Percentiles rank a stretch among this genome's conserved stretches.
phyloP scores from a whole-genome alignment of 1,284 basidiomycete species.

The Earliella scabrosa region DNA sequence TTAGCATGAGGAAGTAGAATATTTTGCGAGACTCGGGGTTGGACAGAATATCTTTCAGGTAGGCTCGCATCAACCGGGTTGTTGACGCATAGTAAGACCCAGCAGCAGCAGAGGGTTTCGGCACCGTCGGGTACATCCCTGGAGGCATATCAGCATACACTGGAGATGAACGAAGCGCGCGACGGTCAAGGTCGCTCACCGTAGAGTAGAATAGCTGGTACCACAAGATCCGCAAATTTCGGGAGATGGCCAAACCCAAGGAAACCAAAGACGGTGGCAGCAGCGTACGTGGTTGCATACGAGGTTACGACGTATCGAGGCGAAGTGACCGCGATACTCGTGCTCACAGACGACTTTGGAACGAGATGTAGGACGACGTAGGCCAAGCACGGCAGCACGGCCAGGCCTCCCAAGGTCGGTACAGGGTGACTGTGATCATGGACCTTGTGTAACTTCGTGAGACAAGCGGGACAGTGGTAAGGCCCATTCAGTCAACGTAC shows the following conservation, averaged over 20 bases:
- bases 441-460: too few species aligned
- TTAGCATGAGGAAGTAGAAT: constrained; percentile 95
- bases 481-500: constrained; percentile 42
- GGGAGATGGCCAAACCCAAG: constrained; percentile 26
- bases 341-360: constrained; percentile 53
- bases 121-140: constrained; percentile 58
- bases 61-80: constrained; percentile 66
- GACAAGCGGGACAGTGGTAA: constrained; percentile 5
- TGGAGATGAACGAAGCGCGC: not conserved
- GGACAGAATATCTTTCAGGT: constrained; percentile 87
- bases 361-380: constrained; percentile 61
- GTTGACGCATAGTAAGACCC: constrained; percentile 56
- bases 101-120: constrained; percentile 41
- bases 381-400: constrained; percentile 61
- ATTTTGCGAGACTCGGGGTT: constrained; percentile 94
- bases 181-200: constrained; percentile 46
- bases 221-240: constrained; percentile 21
- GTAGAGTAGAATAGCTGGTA: constrained; percentile 51
- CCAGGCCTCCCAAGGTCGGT: constrained; percentile 57
- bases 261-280: constrained; percentile 38
- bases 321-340: constrained; percentile 50
- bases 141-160: constrained; percentile 29
- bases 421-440: constrained; percentile 41
- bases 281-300: constrained; percentile 50
- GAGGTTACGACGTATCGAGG: constrained; percentile 59